Base-by-base conservation (phyloP, 352 stramenopile genomes). In the Globisporangium nodosum region DNA sequence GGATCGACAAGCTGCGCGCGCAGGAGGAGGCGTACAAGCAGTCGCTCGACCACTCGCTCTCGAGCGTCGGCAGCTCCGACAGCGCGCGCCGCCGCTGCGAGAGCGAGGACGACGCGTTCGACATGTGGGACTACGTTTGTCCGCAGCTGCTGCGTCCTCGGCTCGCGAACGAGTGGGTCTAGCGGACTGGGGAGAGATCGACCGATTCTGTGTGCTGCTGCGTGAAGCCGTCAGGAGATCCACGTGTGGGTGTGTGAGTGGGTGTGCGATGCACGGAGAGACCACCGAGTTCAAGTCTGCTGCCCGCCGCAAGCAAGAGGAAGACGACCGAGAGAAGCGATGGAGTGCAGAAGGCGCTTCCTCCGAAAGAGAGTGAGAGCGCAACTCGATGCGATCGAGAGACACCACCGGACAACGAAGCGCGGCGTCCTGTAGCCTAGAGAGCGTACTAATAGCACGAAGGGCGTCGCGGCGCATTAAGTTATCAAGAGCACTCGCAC, bases 81-180 rank as follows among this genome's bases (percentile, higher is more conserved):
- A 39, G 18, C 18, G 24, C 30, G 13, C 51, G 58, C 3, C 45
- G 58, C 2, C 58, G 58, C 33, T 64, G 58, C n/a, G 58, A 64
- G 30, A 64, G 43, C 60, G 54, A 53, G 11, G 60, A 65, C 47
- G 60, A 65, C 18, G 27, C 65, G n/a, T 85, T 85, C 57, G 74
- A 81, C 31, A 73, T 85, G 65, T 85, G 74, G 74, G 74, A 85
- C 53, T 85, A 81, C 49, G 69, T 85, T 37, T 81, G 71, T 58
- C 72, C 72, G 3, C 70, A 78, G 53, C 63, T 77, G 40, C 58
- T 72, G 42, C 72, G 74, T 9, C 70, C 58, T 13, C 43, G 51
- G 37, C 74, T 68, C 50, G 60, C 65, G 35, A 85, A 81, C 50
- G 74, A 81, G 60, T 85, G 74, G 74, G 43, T 85, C 45, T 85